Evolutionary conservation across 768 basidiomycete genomes (phyloP).

Genomic region (Rhizopogon rudus): DNA sequence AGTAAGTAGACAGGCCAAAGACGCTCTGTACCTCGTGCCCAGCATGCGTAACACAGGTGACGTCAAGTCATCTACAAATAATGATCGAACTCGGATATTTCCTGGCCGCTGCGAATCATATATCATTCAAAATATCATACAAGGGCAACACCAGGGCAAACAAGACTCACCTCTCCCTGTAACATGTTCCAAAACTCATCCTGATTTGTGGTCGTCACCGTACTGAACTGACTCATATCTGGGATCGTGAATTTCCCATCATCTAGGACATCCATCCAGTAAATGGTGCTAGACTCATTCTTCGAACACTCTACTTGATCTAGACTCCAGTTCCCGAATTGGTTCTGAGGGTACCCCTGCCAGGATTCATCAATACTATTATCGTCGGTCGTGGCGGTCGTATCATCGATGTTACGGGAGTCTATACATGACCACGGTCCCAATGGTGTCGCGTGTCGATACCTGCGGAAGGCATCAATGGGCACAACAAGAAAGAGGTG

Average conservation of each 20-base stretch:
- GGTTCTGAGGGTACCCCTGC: constrained; percentile 23
- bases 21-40: constrained; percentile 41
- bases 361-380: background rate
- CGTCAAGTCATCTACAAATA: constrained; percentile 48
- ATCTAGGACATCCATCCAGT: constrained; percentile 18
- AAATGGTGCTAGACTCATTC: constrained; percentile 15
- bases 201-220: background rate
- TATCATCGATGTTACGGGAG: background rate
- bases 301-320: constrained; percentile 17
- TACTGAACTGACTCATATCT: background rate
- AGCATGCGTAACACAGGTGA: constrained; percentile 52
- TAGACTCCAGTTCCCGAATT: constrained; percentile 27
- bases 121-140: background rate
- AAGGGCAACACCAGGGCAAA: background rate
- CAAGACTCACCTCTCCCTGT: constrained; percentile 28
- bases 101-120: constrained; percentile 28
- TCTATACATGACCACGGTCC: constrained; percentile 32
- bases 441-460: constrained; percentile 16
- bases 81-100: constrained; percentile 38
- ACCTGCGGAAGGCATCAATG: background rate
- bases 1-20: background rate
- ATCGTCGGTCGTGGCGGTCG: background rate
- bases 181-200: constrained; percentile 30
- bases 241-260: constrained; percentile 8
- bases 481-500: background rate